These are phyloP conservation scores for Pseudoscleropodium purum DNA, from an alignment of 225 moss, liverwort and hornwort species.

Conservation along the genomic window DNA sequence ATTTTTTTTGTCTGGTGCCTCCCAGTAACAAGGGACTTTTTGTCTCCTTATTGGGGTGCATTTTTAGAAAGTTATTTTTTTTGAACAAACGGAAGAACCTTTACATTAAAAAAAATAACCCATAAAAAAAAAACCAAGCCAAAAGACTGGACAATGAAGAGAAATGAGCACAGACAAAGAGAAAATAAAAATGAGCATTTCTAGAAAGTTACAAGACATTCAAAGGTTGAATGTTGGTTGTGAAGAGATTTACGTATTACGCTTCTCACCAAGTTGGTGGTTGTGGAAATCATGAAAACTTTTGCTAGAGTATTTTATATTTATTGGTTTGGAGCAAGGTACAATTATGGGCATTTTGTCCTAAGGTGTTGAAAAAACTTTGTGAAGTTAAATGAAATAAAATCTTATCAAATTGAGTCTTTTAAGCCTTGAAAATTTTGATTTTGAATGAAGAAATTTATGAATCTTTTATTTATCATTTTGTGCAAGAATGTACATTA, in stretches of 20 bases:
- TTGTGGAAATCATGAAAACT: neutral
- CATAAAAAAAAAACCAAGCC: too few species aligned
- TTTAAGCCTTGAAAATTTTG: neutral
- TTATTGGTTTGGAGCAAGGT: accelerated
- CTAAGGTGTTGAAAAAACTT: neutral
- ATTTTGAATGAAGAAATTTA: neutral
- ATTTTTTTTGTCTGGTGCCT: too few species aligned
- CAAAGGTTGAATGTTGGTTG: neutral
- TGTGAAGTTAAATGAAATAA: neutral
- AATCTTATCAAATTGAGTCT: neutral
- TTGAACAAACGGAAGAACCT: too few species aligned
- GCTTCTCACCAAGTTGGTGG: neutral
- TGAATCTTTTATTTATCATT: neutral
- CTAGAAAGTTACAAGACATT: neutral
- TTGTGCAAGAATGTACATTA: neutral
- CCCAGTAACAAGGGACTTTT: neutral
- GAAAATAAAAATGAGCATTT: too few species aligned
- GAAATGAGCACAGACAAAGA: too few species aligned
- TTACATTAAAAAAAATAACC: too few species aligned
- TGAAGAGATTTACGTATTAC: neutral
- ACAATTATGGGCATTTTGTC: neutral
- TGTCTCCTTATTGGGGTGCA: neutral
- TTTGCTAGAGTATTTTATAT: neutral
- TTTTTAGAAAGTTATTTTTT: neutral
- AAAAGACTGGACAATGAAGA: too few species aligned